Evolutionary conservation across 345 rosid genomes (phyloP), one percentile per base, ranked within the genome.

Genomic region (Garcia nutans): DNA sequence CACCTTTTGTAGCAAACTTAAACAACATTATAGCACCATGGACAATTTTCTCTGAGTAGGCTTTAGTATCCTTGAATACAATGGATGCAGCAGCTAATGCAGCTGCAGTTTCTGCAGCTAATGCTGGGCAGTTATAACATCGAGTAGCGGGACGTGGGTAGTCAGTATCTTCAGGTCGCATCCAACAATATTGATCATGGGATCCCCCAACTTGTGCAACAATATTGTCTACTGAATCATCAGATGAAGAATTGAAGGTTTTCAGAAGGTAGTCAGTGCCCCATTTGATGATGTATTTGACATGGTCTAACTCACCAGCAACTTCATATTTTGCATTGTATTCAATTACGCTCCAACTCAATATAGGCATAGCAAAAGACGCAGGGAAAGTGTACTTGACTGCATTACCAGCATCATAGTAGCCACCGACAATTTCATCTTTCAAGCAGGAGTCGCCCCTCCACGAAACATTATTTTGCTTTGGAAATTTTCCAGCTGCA

Each of bases 291-390:
- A 96, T 77, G 3, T 92, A 93, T 76, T 91, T 96, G 65, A 88
- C 86, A 78, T 96, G 99, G 77, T 64, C 80, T 52, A 96, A 95
- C 93, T 96, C 99, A 0, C 93, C 97, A 0, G 90, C 91, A 9
- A 93, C 97, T 79, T 93, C 93, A 54, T 90, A 96, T 70, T 96
- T 93, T 6, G 90, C 91, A 62, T 97, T 92, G 80, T 96, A 96
- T 73, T 96, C 99, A 7, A 96, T 92, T 42, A 96, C 98, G 76
- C 98, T 93, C 98, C 98, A 96, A 74, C 99, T 96, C 83, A 96
- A 77, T 92, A 96, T 85, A 4, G 99, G 93, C 92, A 96, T 93
- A 75, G 99, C 87, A 82, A 92, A 96, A 52, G 99, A 89, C 71
- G 81, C 76, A 22, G 98, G 99, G 76, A 92, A 93, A 70, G 92